Percentiles rank a stretch among this genome's conserved stretches.
Conservation (phyloP, 345 rosid genomes). For the Salix suchowensis region DNA sequence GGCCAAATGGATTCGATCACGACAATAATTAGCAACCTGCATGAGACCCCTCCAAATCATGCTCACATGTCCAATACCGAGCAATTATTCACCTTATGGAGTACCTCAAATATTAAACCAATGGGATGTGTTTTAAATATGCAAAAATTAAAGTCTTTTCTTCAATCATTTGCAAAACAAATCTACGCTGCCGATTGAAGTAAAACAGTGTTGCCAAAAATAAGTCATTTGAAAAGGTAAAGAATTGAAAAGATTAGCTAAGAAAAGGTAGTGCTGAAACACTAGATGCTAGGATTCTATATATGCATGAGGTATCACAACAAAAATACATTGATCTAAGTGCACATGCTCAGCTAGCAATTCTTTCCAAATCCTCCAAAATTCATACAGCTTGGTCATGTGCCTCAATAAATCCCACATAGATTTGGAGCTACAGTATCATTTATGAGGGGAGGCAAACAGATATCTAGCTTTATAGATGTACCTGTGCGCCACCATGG, state of each 20-base stretch:
- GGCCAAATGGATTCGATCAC: constrained; percentile 19
- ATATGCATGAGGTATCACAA: neutral
- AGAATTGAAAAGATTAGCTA: neutral
- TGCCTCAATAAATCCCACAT: neutral
- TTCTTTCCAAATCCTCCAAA: neutral
- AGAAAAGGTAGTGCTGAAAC: neutral
- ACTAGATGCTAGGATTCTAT: neutral
- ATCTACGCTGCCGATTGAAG: neutral
- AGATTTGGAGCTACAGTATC: neutral
- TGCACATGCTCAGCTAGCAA: neutral
- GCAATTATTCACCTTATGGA: constrained; percentile 5
- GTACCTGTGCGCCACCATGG: constrained; percentile 30
- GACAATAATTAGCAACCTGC: constrained; percentile 33
- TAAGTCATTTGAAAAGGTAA: neutral
- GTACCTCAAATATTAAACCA: neutral
- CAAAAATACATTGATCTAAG: neutral
- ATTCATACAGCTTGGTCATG: neutral
- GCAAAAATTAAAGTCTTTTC: neutral
- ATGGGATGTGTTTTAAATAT: neutral
- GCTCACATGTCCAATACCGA: constrained; percentile 8
- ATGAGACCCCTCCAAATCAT: constrained; percentile 34
- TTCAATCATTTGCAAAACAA: neutral
- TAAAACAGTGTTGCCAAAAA: neutral
- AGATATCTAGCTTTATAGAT: constrained; percentile 2
- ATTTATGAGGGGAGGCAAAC: neutral